phyloP scores from a whole-genome alignment of 176 grass and related monocot genomes.

The Otatea glauca region DNA sequence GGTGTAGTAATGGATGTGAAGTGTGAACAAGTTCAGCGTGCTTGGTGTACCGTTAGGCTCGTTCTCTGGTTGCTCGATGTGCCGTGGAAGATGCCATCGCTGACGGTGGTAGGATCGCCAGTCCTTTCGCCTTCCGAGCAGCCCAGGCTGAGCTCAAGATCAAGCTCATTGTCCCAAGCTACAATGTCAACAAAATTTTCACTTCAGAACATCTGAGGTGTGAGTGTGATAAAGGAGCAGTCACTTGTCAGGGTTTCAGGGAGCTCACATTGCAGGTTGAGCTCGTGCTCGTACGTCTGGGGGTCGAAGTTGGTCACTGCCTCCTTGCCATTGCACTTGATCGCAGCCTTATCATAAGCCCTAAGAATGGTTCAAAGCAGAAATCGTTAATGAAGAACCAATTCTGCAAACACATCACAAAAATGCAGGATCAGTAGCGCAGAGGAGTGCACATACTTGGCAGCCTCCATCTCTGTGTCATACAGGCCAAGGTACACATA shows the following conservation, averaged over 20 bases:
- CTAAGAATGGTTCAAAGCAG: slow-evolving; percentile 27
- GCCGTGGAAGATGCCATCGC: background rate
- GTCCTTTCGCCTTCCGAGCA: slow-evolving; percentile 45
- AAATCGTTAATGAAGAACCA: background rate
- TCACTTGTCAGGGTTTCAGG: background rate
- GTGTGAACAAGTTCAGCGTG: background rate
- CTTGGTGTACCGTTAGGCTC: slow-evolving; percentile 25
- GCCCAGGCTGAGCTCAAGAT: slow-evolving; percentile 65
- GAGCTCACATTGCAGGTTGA: slow-evolving; percentile 43
- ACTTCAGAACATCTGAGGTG: background rate
- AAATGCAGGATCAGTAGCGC: background rate
- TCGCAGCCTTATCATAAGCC: slow-evolving; percentile 70
- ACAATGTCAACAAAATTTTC: background rate
- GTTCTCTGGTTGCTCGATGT: slow-evolving; percentile 29
- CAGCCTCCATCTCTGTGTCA: slow-evolving; percentile 75
- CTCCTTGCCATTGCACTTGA: slow-evolving; percentile 58
- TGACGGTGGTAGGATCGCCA: background rate
- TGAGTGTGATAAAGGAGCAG: background rate
- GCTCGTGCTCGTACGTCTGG: slow-evolving; percentile 28
- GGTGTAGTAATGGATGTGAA: background rate
- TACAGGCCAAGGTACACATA: slow-evolving; percentile 80
- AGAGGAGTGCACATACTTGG: slow-evolving; percentile 44
- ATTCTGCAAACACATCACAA: background rate
- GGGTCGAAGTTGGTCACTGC: slow-evolving; percentile 61
- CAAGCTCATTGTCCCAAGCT: slow-evolving; percentile 52